A percentile compares a stretch with the other conserved stretches of the same genome.
These are phyloP conservation scores for Taphrina deformans DNA, from an alignment of 1,139 yeast species.

Conservation along the genomic window DNA sequence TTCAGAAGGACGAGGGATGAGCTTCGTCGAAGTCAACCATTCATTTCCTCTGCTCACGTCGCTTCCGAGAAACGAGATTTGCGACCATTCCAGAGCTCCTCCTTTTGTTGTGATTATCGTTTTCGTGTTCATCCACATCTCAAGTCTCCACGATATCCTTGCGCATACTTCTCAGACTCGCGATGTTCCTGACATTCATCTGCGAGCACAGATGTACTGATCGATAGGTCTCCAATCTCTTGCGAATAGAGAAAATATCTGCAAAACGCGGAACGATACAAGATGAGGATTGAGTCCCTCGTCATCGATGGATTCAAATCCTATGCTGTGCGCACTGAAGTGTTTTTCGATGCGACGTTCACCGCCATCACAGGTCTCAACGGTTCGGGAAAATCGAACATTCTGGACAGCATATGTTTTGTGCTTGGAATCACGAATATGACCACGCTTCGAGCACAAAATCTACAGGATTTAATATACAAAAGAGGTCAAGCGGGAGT, in stretches of 20 bases:
- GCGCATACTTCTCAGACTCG: too few relatives aligned
- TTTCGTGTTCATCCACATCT: neutral
- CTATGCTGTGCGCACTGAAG: conserved; percentile 94
- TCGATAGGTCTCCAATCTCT: too few relatives aligned
- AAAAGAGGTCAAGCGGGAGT: conserved; percentile 98
- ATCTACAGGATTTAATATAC: conserved; percentile 88
- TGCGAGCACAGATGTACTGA: too few relatives aligned
- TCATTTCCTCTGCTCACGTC: neutral
- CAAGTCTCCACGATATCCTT: too few relatives aligned
- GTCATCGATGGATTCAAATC: conserved; percentile 98
- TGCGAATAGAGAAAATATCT: too few relatives aligned
- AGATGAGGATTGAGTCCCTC: conserved; percentile 90
- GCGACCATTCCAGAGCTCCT: neutral
- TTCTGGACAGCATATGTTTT: conserved; percentile 93
- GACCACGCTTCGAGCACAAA: conserved; percentile 91
- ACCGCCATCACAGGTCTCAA: conserved; percentile 97
- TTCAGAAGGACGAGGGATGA: neutral
- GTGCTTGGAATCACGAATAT: conserved; percentile 95
- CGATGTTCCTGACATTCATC: too few relatives aligned
- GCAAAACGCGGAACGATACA: neutral
- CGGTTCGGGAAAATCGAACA: conserved; percentile 96
- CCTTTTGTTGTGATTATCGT: neutral
- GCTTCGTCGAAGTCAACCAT: neutral
- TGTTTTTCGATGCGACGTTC: conserved; percentile 94
- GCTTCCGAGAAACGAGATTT: neutral